Evolutionary conservation across 495 filamentous ascomycete genomes (phyloP).

Genomic region (Aspergillus avenaceus): DNA sequence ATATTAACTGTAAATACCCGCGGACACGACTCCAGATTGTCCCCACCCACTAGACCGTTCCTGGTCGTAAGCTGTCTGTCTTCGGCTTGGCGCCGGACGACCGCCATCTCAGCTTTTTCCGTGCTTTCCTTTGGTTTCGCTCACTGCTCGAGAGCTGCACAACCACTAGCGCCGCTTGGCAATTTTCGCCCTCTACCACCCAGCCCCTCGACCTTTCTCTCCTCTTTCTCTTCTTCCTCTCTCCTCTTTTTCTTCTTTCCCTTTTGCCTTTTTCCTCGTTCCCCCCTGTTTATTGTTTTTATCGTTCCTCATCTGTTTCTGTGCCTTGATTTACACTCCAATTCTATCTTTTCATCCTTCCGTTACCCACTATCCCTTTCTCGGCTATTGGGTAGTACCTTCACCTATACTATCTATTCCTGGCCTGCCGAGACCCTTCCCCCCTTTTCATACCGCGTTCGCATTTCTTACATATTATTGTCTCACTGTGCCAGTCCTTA

Average conservation of each 20-base stretch:
- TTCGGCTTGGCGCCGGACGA: slow-evolving; percentile 20
- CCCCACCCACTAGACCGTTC: slow-evolving; percentile 38
- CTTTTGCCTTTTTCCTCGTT: slow-evolving; percentile 17
- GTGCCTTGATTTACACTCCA: slow-evolving; percentile 10
- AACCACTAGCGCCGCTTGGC: slow-evolving; percentile 49
- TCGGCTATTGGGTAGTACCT: slow-evolving; percentile 7
- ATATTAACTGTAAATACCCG: slow-evolving; percentile 29
- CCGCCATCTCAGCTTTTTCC: slow-evolving; percentile 27
- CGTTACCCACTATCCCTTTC: slow-evolving; percentile 10
- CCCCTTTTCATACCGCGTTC: slow-evolving; percentile 1
- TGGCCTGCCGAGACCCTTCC: slow-evolving; percentile 10
- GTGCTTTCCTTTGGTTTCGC: slow-evolving; percentile 24
- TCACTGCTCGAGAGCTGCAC: slow-evolving; percentile 41
- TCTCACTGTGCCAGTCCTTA: not conserved
- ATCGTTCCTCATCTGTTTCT: slow-evolving; percentile 9
- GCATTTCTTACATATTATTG: slow-evolving; percentile 3
- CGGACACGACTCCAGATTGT: slow-evolving; percentile 38
- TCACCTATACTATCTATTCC: slow-evolving; percentile 6
- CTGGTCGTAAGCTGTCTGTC: slow-evolving; percentile 23
- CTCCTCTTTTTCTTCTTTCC: slow-evolving; percentile 15
- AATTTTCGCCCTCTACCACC: slow-evolving; percentile 41
- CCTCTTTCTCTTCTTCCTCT: slow-evolving; percentile 19
- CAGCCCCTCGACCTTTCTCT: slow-evolving; percentile 46
- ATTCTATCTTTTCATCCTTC: slow-evolving; percentile 3
- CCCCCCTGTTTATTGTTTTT: slow-evolving; percentile 4